phyloP scores from a whole-genome alignment of 2,329 filamentous ascomycete species.

The Endoconidiophora laricicola region DNA sequence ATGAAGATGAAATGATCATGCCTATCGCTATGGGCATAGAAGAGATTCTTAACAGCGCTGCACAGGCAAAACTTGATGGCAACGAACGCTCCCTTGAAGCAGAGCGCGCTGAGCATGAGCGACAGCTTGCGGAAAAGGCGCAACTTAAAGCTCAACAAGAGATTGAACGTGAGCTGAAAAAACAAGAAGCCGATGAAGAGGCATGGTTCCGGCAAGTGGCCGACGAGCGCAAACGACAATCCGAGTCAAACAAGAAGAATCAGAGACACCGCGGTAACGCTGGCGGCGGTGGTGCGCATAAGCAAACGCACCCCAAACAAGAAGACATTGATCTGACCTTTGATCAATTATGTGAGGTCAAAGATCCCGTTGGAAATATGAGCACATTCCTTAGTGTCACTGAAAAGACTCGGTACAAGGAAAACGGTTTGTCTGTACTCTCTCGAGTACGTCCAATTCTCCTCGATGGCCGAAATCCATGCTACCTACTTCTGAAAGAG shows the following conservation, averaged over 20 bases:
- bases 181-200: conserved; percentile 51
- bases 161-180: conserved; percentile 35
- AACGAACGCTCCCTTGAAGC: conserved; percentile 72
- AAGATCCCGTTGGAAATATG: conserved; percentile 44
- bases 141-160: conserved; percentile 37
- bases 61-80: conserved; percentile 56
- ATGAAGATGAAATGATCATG: conserved; percentile 43
- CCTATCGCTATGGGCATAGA: conserved; percentile 53
- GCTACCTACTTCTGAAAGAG: conserved; percentile 60
- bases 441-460: conserved; percentile 58
- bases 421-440: conserved; percentile 47
- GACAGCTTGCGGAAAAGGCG: conserved; percentile 45
- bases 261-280: conserved; percentile 19
- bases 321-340: conserved; percentile 36
- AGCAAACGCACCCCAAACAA: conserved; percentile 15
- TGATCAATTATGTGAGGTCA: conserved; percentile 48
- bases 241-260: conserved; percentile 44
- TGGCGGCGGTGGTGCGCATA: conserved; percentile 14
- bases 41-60: conserved; percentile 73
- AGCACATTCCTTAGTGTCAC: conserved; percentile 55
- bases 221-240: conserved; percentile 53
- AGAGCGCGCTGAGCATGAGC: conserved; percentile 71
- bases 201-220: conserved; percentile 54
- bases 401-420: conserved; percentile 47
- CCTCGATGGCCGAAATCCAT: conserved; percentile 34